Conservation (phyloP, 306 rosid genomes). For the Astragalus membranaceus region DNA sequence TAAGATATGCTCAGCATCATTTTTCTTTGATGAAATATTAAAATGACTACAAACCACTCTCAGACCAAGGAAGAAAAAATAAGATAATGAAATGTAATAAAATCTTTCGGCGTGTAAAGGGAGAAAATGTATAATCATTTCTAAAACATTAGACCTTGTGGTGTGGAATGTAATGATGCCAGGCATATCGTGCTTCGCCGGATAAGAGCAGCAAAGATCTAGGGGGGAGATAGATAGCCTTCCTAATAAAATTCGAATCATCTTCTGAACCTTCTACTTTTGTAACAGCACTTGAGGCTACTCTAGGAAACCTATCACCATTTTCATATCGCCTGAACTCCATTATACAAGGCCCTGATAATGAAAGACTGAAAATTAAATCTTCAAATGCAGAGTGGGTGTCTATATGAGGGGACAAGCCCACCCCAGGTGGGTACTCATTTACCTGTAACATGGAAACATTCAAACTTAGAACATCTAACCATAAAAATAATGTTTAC, state of each 20-base stretch:
- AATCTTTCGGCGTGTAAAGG: neutral
- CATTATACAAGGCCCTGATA: conserved; percentile 97
- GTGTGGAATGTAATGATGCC: conserved; percentile 93
- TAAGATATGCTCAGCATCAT: neutral
- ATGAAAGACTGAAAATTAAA: conserved; percentile 89
- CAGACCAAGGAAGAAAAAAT: neutral
- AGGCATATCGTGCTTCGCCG: conserved; percentile 87
- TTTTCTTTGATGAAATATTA: neutral
- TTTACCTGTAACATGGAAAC: conserved; percentile 55
- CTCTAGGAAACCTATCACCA: conserved; percentile 37
- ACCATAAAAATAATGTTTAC: neutral
- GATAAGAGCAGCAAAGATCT: conserved; percentile 73
- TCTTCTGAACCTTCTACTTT: conserved; percentile 36
- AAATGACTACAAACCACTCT: too few relatives aligned
- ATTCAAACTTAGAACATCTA: conserved; percentile 19
- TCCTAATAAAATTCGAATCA: conserved; percentile 49
- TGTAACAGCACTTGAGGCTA: conserved; percentile 30
- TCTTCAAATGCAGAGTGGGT: conserved; percentile 98
- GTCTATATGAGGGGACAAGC: conserved; percentile 94
- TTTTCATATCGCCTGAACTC: conserved; percentile 73
- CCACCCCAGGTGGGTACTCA: conserved; percentile 96
- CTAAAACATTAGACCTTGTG: conserved; percentile 52
- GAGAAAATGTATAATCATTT: neutral
- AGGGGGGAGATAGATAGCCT: conserved; percentile 70
- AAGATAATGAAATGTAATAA: conserved; percentile 3